These are phyloP conservation scores for Gastrolobium bilobum DNA, from an alignment of 306 rosid genomes.

Conservation along the genomic window DNA sequence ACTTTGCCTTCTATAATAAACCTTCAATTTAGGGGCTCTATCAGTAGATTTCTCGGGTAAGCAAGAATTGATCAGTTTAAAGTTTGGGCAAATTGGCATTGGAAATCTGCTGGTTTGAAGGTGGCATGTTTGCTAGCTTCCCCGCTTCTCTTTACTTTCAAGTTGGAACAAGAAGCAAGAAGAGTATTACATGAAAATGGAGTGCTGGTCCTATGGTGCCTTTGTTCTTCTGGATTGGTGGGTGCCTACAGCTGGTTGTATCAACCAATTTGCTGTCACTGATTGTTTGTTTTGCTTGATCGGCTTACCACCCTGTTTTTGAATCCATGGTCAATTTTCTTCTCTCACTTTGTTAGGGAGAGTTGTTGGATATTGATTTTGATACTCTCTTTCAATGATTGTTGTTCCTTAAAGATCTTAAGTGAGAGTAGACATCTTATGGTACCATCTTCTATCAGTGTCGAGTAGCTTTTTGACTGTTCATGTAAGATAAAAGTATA, in stretches of 20 bases:
- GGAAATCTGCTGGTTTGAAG: neutral
- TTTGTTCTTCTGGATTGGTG: slow-evolving; percentile 1
- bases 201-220: neutral
- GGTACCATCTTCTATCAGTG: neutral
- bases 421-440: neutral
- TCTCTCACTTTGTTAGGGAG: neutral
- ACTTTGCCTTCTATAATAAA: too few species aligned
- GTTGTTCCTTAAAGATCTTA: neutral
- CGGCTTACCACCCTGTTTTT: neutral
- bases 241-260: neutral
- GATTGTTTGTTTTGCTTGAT: neutral
- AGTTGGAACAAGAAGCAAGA: neutral
- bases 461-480: neutral
- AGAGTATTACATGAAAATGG: neutral
- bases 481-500: neutral
- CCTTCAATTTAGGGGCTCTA: too few species aligned
- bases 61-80: neutral
- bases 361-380: neutral
- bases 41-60: neutral
- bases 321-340: neutral
- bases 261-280: neutral
- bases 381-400: neutral
- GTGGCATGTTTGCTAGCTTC: neutral
- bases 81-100: neutral
- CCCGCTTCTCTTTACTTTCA: neutral